Base-by-base conservation (phyloP, 176 grass and related monocot genomes). In the Carex scoparia region DNA sequence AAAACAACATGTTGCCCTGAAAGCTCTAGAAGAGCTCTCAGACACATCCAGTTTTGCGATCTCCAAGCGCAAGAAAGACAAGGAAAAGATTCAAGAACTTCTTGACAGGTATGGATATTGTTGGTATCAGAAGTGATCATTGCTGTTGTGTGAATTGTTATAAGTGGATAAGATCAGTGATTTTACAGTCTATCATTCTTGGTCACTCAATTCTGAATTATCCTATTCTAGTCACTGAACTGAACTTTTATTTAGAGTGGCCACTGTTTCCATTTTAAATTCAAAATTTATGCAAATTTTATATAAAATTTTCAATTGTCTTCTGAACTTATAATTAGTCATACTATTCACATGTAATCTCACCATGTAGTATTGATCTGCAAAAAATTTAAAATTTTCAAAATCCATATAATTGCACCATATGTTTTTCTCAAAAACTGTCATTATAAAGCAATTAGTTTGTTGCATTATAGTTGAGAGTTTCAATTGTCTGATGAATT, bases 11-110 rank as follows among this genome's bases (percentile, higher is more conserved):
- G 85, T 88, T 78, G 92, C 94, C 83, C 91, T 99, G 69, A 99
- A 99, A 92, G 86, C 94, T 74, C 81, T 99, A 40, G 97, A 99
- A 81, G 96, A 99, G 84, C 90, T 94, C 68, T 94, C 93, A 69
- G 96, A 99, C 91, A 99, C 93, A 48, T 95, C 96, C 63, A 99
- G 91, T 79, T 79, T 95, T 59, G 93, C 96, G 79, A 99, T 95
- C 42, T 94, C 96, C 83, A 91, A 94, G 72, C 91, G 96, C 64
- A 99, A 99, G 79, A 99, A 99, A 83, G 96, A 99, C 73, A 99
- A 99, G 86, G 96, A 99, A 87, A 92, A 92, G 42, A 94, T 99
- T 88, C 96, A 99, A 86, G 96, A 99, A 83, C 84, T 99, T 84
- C 88, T 99, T 46, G 96, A 95, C 81, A 95, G 86, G 90, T 91